Evolutionary conservation across 139 green algal genomes (phyloP).

Genomic region (Desmodesmus armatus): DNA sequence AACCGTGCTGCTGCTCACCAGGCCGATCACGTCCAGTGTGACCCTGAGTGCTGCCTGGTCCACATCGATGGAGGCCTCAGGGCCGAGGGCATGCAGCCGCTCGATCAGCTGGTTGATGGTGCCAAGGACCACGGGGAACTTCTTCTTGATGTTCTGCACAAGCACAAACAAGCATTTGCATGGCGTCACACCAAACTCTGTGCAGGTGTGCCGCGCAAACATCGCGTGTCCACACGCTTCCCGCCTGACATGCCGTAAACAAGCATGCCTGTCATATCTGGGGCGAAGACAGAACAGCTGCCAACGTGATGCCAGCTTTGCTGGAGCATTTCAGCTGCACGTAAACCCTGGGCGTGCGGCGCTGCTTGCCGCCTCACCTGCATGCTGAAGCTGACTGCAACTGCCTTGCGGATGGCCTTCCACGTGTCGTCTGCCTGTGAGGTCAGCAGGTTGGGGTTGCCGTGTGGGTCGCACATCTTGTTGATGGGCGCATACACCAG

Average conservation of each 20-base stretch:
- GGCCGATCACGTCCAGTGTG: constrained; percentile 69
- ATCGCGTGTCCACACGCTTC: too few relatives aligned
- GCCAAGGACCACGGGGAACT: constrained; percentile 59
- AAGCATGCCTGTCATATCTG: too few relatives aligned
- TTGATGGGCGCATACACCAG: constrained; percentile 52
- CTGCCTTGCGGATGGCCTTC: constrained; percentile 66
- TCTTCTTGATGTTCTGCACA: constrained; percentile 62
- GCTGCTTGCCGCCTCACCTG: constrained; percentile 26
- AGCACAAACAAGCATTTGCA: constrained; percentile 19
- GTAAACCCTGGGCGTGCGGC: too few relatives aligned
- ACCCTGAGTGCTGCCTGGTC: constrained; percentile 69
- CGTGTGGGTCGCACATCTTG: constrained; percentile 58
- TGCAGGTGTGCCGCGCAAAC: too few relatives aligned
- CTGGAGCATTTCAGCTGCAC: too few relatives aligned
- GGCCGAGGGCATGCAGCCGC: constrained; percentile 27
- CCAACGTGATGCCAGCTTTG: too few relatives aligned
- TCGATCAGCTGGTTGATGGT: constrained; percentile 44
- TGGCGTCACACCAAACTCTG: too few relatives aligned
- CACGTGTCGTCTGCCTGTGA: constrained; percentile 59
- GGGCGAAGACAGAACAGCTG: too few relatives aligned
- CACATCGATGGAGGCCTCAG: constrained; percentile 38
- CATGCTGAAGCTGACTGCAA: constrained; percentile 61
- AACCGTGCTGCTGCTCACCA: constrained; percentile 53
- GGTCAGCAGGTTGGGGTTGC: constrained; percentile 69
- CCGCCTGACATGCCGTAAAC: too few relatives aligned